These are phyloP conservation scores for Rhodotorula sp. DNA, from an alignment of 1,284 basidiomycete species.

Conservation along the genomic window DNA sequence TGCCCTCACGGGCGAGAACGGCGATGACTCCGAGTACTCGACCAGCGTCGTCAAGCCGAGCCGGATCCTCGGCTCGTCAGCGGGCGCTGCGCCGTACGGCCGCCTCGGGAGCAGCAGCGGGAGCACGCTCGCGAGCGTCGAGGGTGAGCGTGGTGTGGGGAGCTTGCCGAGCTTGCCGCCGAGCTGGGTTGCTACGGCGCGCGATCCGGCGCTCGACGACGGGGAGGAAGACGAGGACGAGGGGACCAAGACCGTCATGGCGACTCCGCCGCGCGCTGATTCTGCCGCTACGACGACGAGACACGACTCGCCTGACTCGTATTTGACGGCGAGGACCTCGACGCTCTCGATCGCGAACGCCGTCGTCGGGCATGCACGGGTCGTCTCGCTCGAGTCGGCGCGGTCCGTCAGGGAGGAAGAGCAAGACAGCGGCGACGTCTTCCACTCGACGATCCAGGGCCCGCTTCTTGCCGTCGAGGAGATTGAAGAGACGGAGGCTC, in stretches of 20 bases:
- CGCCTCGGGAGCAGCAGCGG: slow-evolving; percentile 17
- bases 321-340: slow-evolving; percentile 22
- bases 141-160: not conserved
- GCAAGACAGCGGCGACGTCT: slow-evolving; percentile 16
- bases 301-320: not conserved
- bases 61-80: not conserved
- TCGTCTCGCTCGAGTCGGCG: not conserved
- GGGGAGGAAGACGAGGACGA: slow-evolving; percentile 13
- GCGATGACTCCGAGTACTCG: slow-evolving; percentile 19
- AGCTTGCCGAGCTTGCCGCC: slow-evolving; percentile 37
- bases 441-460: slow-evolving; percentile 60
- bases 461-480: not conserved
- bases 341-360: slow-evolving; percentile 29
- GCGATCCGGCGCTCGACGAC: not conserved
- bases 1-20: not conserved
- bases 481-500: slow-evolving; percentile 56
- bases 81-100: slow-evolving; percentile 17
- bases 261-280: not conserved
- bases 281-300: not conserved
- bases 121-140: not conserved
- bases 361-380: slow-evolving; percentile 1
- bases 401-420: not conserved
- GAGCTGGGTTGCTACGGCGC: slow-evolving; percentile 32
- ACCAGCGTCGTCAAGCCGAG: slow-evolving; percentile 37
- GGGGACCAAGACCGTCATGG: slow-evolving; percentile 20